These are phyloP conservation scores for Gynostemma pentaphyllum DNA, from an alignment of 306 rosid genomes.

Conservation along the genomic window DNA sequence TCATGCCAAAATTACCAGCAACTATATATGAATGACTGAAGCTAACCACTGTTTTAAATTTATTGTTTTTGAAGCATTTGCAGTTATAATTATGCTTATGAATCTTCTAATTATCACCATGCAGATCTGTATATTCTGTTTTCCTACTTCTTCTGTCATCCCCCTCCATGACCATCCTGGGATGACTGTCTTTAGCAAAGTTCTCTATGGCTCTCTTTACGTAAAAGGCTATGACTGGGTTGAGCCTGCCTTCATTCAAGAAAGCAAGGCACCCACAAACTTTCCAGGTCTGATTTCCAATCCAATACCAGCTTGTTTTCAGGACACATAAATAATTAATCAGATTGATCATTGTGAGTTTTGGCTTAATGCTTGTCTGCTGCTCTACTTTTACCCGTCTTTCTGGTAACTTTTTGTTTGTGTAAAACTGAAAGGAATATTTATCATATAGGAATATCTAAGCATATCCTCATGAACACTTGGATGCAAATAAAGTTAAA, in stretches of 20 bases:
- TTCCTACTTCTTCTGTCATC: slow-evolving; percentile 81
- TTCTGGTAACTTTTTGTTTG: not conserved
- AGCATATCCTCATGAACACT: not conserved
- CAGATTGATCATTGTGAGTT: not conserved
- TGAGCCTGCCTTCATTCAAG: slow-evolving; percentile 55
- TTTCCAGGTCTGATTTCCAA: slow-evolving; percentile 36
- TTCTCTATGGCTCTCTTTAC: slow-evolving; percentile 88
- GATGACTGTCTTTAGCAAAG: slow-evolving; percentile 93
- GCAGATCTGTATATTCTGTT: slow-evolving; percentile 92
- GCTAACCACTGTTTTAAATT: not conserved
- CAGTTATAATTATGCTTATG: not conserved
- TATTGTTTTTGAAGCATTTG: not conserved
- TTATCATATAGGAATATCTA: not conserved
- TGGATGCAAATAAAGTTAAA: not conserved
- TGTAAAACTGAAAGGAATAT: not conserved
- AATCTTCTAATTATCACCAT: not conserved
- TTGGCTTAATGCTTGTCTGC: not conserved
- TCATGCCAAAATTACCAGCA: not conserved
- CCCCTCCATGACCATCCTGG: slow-evolving; percentile 97
- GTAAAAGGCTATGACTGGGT: slow-evolving; percentile 98
- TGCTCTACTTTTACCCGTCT: not conserved
- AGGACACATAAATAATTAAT: slow-evolving; percentile 1
- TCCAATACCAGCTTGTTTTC: slow-evolving; percentile 11
- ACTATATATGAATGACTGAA: not conserved
- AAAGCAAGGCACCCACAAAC: slow-evolving; percentile 43